phyloP scores from a whole-genome alignment of 1,139 yeast genomes.

The Pichia kudriavzevii region DNA sequence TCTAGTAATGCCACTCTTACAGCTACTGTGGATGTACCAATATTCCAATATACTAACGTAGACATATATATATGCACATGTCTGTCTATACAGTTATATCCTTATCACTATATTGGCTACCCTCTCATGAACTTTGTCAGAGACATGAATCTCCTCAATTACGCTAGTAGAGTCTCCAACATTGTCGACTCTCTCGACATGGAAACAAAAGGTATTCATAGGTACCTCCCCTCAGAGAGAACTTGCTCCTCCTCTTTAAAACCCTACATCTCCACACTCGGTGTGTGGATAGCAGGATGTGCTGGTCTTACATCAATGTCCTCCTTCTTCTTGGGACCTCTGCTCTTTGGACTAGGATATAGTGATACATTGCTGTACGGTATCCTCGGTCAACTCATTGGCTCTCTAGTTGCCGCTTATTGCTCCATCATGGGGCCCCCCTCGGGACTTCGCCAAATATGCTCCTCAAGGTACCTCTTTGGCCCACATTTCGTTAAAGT shows the following conservation, averaged over 20 bases:
- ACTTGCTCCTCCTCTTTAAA: slow-evolving; percentile 36
- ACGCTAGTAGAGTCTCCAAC: slow-evolving; percentile 18
- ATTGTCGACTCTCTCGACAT: slow-evolving; percentile 35
- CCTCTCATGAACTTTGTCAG: too few relatives aligned
- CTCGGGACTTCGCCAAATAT: slow-evolving; percentile 84
- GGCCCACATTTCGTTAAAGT: slow-evolving; percentile 80
- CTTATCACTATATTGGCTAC: too few relatives aligned
- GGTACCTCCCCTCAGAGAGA: slow-evolving; percentile 66
- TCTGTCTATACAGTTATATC: too few relatives aligned
- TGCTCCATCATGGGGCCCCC: slow-evolving; percentile 82
- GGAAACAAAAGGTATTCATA: slow-evolving; percentile 75
- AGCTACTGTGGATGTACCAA: too few relatives aligned
- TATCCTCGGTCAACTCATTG: slow-evolving; percentile 52
- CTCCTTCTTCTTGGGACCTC: slow-evolving; percentile 66
- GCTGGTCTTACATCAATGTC: slow-evolving; percentile 86
- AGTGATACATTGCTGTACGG: slow-evolving; percentile 56
- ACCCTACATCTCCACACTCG: slow-evolving; percentile 56
- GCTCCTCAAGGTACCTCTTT: slow-evolving; percentile 66
- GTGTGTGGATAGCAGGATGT: slow-evolving; percentile 78
- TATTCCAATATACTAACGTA: too few relatives aligned
- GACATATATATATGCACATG: too few relatives aligned
- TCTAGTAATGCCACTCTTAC: too few relatives aligned
- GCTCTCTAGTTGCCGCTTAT: slow-evolving; percentile 72
- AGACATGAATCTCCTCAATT: too few relatives aligned
- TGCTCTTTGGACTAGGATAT: slow-evolving; percentile 60